phyloP scores from a whole-genome alignment of 352 stramenopile species.

The Pythium vanterpoolii region DNA sequence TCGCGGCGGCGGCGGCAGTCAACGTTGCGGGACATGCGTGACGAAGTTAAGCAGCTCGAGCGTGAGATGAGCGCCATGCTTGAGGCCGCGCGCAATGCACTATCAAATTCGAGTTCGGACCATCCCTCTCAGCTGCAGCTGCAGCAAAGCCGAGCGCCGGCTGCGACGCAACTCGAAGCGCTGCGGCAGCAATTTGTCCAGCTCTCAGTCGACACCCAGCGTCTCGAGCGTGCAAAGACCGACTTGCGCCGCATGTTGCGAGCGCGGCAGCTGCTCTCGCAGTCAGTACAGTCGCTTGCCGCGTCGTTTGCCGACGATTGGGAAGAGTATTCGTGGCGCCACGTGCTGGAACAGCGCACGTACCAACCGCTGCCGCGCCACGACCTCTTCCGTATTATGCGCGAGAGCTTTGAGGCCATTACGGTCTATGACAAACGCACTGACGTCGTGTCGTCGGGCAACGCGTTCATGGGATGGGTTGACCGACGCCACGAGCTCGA shows the following conservation, averaged over 20 bases:
- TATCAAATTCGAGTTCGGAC: no score
- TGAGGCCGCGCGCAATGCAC: slow-evolving; percentile 14
- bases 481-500: slow-evolving; percentile 35
- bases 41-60: slow-evolving; percentile 44
- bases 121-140: background rate
- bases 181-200: slow-evolving; percentile 13
- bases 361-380: slow-evolving; percentile 26
- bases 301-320: slow-evolving; percentile 33
- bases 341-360: slow-evolving; percentile 25
- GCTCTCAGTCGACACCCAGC: slow-evolving; percentile 15
- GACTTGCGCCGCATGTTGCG: slow-evolving; percentile 51
- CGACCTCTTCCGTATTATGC: slow-evolving; percentile 48
- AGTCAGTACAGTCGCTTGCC: slow-evolving; percentile 32
- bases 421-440: slow-evolving; percentile 35
- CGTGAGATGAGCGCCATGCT: slow-evolving; percentile 18
- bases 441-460: slow-evolving; percentile 43
- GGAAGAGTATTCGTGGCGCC: slow-evolving; percentile 14
- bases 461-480: slow-evolving; percentile 50
- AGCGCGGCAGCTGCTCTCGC: slow-evolving; percentile 44
- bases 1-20: slow-evolving; percentile 28
- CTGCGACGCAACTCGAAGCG: background rate
- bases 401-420: slow-evolving; percentile 53
- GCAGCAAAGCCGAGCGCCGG: slow-evolving; percentile 16
- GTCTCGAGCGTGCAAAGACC: slow-evolving; percentile 32
- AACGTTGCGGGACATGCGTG: slow-evolving; percentile 36